A percentile compares a stretch with the other conserved stretches of the same genome.
Evolutionary conservation across 768 basidiomycete species (phyloP).

Genomic region (Clitopilus hobsonii): DNA sequence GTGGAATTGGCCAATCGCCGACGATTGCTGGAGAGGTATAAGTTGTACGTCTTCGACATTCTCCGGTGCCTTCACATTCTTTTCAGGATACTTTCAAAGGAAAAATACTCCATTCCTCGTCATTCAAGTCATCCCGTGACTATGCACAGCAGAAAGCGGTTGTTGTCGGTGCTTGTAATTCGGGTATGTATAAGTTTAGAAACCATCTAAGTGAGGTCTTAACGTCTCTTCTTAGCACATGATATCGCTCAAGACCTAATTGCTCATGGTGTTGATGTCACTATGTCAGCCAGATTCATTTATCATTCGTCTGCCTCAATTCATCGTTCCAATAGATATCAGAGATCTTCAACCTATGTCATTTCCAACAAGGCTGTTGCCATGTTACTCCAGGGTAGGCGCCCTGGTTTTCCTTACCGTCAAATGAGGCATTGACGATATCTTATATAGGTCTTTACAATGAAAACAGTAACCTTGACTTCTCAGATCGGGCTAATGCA

Average conservation of each 20-base stretch:
- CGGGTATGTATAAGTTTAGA: too few species aligned
- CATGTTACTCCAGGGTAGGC: slow-evolving; percentile 7
- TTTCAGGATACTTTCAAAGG: slow-evolving; percentile 43
- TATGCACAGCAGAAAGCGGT: slow-evolving; percentile 61
- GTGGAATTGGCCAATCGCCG: slow-evolving; percentile 41
- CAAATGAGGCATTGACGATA: neutral
- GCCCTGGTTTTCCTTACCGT: neutral
- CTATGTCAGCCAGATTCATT: slow-evolving; percentile 4
- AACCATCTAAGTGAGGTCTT: neutral
- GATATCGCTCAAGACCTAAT: slow-evolving; percentile 35
- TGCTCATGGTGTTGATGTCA: slow-evolving; percentile 24
- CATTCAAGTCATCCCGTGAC: slow-evolving; percentile 42
- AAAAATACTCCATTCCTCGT: slow-evolving; percentile 43
- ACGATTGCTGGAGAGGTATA: slow-evolving; percentile 25
- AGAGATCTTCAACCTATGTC: slow-evolving; percentile 10
- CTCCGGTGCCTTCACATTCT: neutral
- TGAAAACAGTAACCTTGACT: slow-evolving; percentile 7
- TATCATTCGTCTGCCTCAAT: neutral
- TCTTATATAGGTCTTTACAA: slow-evolving; percentile 9
- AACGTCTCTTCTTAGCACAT: slow-evolving; percentile 21
- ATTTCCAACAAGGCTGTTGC: slow-evolving; percentile 10
- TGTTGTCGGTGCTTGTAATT: slow-evolving; percentile 65
- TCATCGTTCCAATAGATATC: slow-evolving; percentile 4
- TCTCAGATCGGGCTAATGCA: slow-evolving; percentile 11
- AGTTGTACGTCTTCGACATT: too few species aligned